Percentiles rank a stretch among this genome's conserved stretches.
Conservation (phyloP, 495 filamentous ascomycete species). For the Penicillium angulare region DNA sequence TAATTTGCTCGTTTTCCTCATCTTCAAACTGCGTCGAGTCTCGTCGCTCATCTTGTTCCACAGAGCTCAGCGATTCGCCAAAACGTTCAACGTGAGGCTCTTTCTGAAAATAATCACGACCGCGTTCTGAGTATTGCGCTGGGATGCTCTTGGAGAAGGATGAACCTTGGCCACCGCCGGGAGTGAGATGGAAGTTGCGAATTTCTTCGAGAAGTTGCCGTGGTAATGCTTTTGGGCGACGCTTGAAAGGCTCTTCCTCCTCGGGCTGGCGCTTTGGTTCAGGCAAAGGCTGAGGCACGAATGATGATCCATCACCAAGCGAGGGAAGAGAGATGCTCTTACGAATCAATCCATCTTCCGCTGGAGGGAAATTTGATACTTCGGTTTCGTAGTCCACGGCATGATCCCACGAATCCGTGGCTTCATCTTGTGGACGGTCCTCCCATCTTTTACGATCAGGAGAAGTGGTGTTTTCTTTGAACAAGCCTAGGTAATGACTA, state of each 20-base stretch:
- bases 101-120: slow-evolving; percentile 30
- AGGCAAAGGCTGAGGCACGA: slow-evolving; percentile 11
- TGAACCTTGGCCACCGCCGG: slow-evolving; percentile 47
- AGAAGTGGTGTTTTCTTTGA: slow-evolving; percentile 78
- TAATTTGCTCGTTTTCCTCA: slow-evolving; percentile 93
- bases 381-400: slow-evolving; percentile 11
- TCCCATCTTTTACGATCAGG: slow-evolving; percentile 48
- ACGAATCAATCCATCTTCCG: slow-evolving; percentile 20
- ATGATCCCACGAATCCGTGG: slow-evolving; percentile 10
- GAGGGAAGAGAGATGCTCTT: slow-evolving; percentile 37
- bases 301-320: slow-evolving; percentile 25
- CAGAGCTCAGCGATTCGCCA: slow-evolving; percentile 22
- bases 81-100: slow-evolving; percentile 19
- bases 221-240: slow-evolving; percentile 35
- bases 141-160: slow-evolving; percentile 59
- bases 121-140: slow-evolving; percentile 39
- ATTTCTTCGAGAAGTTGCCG: slow-evolving; percentile 61
- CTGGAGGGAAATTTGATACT: neutral
- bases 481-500: slow-evolving; percentile 86
- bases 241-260: slow-evolving; percentile 27
- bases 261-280: slow-evolving; percentile 9
- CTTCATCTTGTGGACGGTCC: slow-evolving; percentile 31
- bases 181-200: slow-evolving; percentile 57
- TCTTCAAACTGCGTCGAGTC: slow-evolving; percentile 58
- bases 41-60: slow-evolving; percentile 28